Base-by-base conservation (phyloP, 129 eudicot genomes). In the Flaveria bidentis region DNA sequence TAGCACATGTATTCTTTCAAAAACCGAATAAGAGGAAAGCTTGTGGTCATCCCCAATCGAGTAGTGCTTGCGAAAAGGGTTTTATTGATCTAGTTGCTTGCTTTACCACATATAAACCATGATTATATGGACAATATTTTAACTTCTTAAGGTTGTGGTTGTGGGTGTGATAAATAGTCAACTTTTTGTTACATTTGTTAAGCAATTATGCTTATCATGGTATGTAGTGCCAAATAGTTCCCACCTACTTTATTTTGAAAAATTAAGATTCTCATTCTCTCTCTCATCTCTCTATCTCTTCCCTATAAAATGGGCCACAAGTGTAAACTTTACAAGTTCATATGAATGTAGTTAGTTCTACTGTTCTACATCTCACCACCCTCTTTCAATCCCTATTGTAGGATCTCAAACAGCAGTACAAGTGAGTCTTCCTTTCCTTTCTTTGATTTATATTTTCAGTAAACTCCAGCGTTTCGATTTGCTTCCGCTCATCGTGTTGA, bases 221-320 rank as follows among this genome's bases (percentile, higher is more conserved):
- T 16, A 17, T 65, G 11, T 14, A 9, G 49, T 25, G 26, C 17
- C 3, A 74, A 58, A 9, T 9, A 14, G 46, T 26, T 39, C 56
- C 49, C 45, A n/a, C 36, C 22, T 20, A 15, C 45, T 58, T 13
- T 23, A 22, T 11, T 53, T 42, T 5, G 0, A 8, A 28, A 46
- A 44, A 10, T 14, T 22, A 63, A 13, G 63, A 80, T 68, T 74
- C 84, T 66, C 51, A 65, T 51, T n/a, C 64, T 52, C 55, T 70
- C 25, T 25, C 67, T 25, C 61, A 16, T 36, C 41, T 36, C 26
- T n/a, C 62, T 55, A 9, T 30, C 22, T 14, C 46, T 63, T 6
- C 69, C 46, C 75, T 74, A 80, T 80, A 73, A 41, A 80, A 73
- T 28, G 46, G 68, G 64, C 53, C 22, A 73, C 42, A 73, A 73